Evolutionary conservation across 495 filamentous ascomycete genomes (phyloP).

Genomic region (Penicillium longicatenatum): DNA sequence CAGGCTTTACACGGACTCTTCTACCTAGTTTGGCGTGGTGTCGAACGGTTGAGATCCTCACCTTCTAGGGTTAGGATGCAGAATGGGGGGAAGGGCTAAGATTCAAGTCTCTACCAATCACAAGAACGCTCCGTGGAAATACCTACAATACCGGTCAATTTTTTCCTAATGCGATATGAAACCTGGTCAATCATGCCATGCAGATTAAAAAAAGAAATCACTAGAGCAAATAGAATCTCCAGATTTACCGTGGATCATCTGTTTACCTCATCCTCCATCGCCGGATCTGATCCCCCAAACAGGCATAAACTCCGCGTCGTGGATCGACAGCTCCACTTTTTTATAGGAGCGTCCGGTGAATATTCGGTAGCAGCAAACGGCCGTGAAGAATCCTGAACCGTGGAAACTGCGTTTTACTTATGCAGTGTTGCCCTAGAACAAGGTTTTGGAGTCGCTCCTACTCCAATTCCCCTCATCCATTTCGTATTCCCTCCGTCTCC

Average conservation of each 20-base stretch:
- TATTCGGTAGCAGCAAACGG: background rate
- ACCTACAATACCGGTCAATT: slow-evolving; percentile 4
- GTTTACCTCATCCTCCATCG: slow-evolving; percentile 14
- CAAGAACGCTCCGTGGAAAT: background rate
- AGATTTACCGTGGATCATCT: slow-evolving; percentile 23
- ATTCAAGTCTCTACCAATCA: background rate
- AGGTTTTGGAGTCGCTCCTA: background rate
- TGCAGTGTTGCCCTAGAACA: background rate
- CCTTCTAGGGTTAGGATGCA: background rate
- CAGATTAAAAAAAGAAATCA: background rate
- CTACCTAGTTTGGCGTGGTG: too few relatives aligned
- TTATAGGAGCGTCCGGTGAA: background rate
- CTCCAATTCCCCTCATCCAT: background rate
- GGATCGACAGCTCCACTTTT: slow-evolving; percentile 1
- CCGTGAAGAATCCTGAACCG: background rate
- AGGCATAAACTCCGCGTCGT: background rate
- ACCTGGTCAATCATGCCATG: background rate
- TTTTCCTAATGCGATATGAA: slow-evolving; percentile 4
- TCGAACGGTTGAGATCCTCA: background rate
- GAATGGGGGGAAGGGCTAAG: background rate
- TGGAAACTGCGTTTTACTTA: background rate
- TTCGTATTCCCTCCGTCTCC: background rate
- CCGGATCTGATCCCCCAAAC: background rate
- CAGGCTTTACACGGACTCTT: background rate
- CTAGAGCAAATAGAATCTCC: slow-evolving; percentile 14